These are phyloP conservation scores for Hyaloscypha finlandica DNA, from an alignment of 495 filamentous ascomycete species.

Conservation along the genomic window DNA sequence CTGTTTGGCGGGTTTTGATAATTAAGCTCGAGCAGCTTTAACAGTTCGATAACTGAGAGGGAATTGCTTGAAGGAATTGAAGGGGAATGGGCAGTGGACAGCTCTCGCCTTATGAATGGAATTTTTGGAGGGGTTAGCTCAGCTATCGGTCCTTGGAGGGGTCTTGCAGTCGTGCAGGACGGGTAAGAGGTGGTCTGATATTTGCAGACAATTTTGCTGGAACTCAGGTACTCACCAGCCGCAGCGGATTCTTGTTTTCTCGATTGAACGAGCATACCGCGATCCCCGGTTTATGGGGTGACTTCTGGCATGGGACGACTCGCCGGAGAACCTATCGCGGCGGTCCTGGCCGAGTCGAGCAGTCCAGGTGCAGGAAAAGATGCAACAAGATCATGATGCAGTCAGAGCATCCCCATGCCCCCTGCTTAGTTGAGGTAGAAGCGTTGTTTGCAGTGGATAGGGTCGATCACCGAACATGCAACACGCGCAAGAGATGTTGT, in stretches of 20 bases:
- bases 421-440: background rate
- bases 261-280: slow-evolving; percentile 12
- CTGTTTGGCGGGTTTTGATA: background rate
- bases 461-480: slow-evolving; percentile 12
- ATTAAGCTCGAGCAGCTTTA: background rate
- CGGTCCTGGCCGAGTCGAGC: background rate
- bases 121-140: slow-evolving; percentile 5
- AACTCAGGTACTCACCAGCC: background rate
- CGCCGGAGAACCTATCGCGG: background rate
- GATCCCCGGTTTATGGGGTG: slow-evolving; percentile 18
- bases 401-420: background rate
- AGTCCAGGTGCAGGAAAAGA: background rate
- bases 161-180: slow-evolving; percentile 14
- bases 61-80: slow-evolving; percentile 16
- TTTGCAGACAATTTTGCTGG: background rate
- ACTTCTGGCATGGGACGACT: slow-evolving; percentile 1
- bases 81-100: background rate
- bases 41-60: slow-evolving; percentile 2
- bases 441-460: slow-evolving; percentile 8
- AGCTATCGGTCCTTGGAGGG: slow-evolving; percentile 10
- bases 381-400: background rate
- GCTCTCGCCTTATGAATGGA: slow-evolving; percentile 17
- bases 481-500: background rate
- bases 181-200: slow-evolving; percentile 21
- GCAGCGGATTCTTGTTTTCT: background rate